Evolutionary conservation across 352 stramenopile species (phyloP).

Genomic region (Phytophthora sp.): DNA sequence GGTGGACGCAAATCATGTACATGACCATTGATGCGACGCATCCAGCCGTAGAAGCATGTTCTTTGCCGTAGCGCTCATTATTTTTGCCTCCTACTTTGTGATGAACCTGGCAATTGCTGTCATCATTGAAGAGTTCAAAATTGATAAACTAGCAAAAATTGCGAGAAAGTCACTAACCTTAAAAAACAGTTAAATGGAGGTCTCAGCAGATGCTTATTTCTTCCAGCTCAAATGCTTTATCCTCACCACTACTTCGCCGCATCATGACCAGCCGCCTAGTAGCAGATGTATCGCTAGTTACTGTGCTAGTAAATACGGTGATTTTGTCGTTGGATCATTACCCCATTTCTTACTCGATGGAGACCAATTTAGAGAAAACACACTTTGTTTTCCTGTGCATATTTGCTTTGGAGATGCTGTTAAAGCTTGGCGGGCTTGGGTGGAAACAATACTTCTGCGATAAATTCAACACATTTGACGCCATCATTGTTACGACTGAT

Average conservation of each 20-base stretch:
- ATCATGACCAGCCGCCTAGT: slow-evolving; percentile 59
- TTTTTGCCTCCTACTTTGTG: slow-evolving; percentile 89
- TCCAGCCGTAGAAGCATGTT: slow-evolving; percentile 57
- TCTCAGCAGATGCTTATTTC: background rate
- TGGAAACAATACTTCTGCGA: slow-evolving; percentile 62
- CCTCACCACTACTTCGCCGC: slow-evolving; percentile 15
- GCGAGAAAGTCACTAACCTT: background rate
- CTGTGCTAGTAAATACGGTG: slow-evolving; percentile 80
- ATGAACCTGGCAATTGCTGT: slow-evolving; percentile 88
- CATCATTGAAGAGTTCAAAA: slow-evolving; percentile 85
- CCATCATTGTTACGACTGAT: slow-evolving; percentile 83
- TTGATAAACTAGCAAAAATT: slow-evolving; percentile 31
- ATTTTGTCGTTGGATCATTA: slow-evolving; percentile 82
- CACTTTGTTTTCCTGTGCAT: slow-evolving; percentile 74
- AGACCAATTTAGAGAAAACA: slow-evolving; percentile 55
- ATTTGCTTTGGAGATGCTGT: slow-evolving; percentile 64
- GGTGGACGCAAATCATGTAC: slow-evolving; percentile 92
- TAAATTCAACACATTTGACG: slow-evolving; percentile 80
- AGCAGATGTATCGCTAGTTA: slow-evolving; percentile 48
- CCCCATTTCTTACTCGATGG: slow-evolving; percentile 53
- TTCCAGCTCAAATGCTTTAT: slow-evolving; percentile 26
- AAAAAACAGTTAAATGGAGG: background rate
- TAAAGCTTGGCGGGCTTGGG: slow-evolving; percentile 83
- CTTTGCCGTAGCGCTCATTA: slow-evolving; percentile 87
- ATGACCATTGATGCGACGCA: slow-evolving; percentile 62